Evolutionary conservation across 2,329 filamentous ascomycete species (phyloP), one percentile per base, ranked within the genome.

Genomic region (Trichoderma sp.): DNA sequence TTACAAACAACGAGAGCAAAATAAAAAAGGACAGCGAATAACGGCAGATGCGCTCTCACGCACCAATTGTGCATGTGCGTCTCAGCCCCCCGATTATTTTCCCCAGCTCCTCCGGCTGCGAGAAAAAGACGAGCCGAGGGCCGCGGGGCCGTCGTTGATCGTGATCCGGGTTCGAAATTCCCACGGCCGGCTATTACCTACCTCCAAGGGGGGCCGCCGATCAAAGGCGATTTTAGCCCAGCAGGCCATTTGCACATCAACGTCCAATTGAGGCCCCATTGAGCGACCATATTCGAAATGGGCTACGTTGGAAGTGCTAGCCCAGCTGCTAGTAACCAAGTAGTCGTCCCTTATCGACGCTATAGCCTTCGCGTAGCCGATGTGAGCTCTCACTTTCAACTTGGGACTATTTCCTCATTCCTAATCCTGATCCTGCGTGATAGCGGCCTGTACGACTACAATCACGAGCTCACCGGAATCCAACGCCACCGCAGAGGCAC

Each of bases 151-250:
- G 41, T 45, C 0, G 38, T 45, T 45, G 41, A 66, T 66, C 63
- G 63, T 65, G 63, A 66, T 66, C 63, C 21, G n/a, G 50, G n/a
- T 6, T 56, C 50, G 31, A 50, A 41, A 33, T 41, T 50, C 64
- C 35, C 63, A 66, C 64, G 18, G 14, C 64, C 64, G 64, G 64
- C 64, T 66, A 66, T 31, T 66, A 24, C 45, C 21, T 53, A 21
- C 41, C 38, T 41, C 38, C 41, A 60, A 31, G 53, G 56, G 67
- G 29, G 53, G 16, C 16, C 50, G 67, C 56, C 67, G 67, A 71
- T 71, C 67, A 71, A 45, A 41, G 41, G 67, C 67, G 21, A 60
- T 71, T 71, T 71, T 71, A 71, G 67, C 66, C 66, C 66, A 69
- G 66, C 66, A 69, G 35, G 33, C 63, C 63, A 45, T 66, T 66